phyloP scores from a whole-genome alignment of 805 yeast genomes.

The Candida pseudoglaebosa region DNA sequence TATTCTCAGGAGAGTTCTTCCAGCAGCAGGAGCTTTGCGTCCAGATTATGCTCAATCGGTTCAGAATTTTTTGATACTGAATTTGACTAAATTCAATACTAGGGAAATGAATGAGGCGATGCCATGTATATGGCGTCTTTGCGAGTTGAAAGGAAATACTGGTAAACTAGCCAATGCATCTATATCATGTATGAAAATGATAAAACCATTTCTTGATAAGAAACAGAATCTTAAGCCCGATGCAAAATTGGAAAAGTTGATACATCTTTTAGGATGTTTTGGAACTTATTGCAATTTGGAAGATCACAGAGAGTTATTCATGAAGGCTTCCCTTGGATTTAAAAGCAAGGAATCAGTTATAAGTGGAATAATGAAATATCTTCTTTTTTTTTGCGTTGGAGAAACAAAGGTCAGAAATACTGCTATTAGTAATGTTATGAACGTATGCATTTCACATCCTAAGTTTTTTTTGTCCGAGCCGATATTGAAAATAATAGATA shows the following conservation, averaged over 20 bases:
- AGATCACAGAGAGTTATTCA: constrained; percentile 34
- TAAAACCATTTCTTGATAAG: constrained; percentile 43
- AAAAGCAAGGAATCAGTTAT: constrained; percentile 51
- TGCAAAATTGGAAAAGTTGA: constrained; percentile 43
- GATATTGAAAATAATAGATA: constrained; percentile 49
- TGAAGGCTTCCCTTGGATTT: constrained; percentile 36
- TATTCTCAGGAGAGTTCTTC: constrained; percentile 50
- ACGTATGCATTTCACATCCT: constrained; percentile 60
- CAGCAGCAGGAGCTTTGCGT: constrained; percentile 42
- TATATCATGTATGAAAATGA: constrained; percentile 51
- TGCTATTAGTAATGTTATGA: constrained; percentile 56
- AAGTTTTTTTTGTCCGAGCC: constrained; percentile 58
- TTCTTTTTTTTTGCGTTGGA: constrained; percentile 51
- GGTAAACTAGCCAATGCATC: constrained; percentile 57
- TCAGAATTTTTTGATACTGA: constrained; percentile 48
- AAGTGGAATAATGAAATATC: constrained; percentile 54
- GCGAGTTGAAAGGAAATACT: constrained; percentile 43
- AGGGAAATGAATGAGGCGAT: constrained; percentile 69
- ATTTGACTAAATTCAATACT: constrained; percentile 56
- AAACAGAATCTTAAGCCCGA: constrained; percentile 11
- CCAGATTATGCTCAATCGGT: constrained; percentile 47
- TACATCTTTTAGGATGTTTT: constrained; percentile 65
- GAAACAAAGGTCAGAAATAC: constrained; percentile 37
- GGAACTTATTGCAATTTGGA: constrained; percentile 69
- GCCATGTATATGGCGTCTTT: constrained; percentile 61